Percentiles rank a stretch among this genome's conserved stretches.
Evolutionary conservation across 1,284 basidiomycete species (phyloP).

Genomic region (Mycocalia duriaeana): DNA sequence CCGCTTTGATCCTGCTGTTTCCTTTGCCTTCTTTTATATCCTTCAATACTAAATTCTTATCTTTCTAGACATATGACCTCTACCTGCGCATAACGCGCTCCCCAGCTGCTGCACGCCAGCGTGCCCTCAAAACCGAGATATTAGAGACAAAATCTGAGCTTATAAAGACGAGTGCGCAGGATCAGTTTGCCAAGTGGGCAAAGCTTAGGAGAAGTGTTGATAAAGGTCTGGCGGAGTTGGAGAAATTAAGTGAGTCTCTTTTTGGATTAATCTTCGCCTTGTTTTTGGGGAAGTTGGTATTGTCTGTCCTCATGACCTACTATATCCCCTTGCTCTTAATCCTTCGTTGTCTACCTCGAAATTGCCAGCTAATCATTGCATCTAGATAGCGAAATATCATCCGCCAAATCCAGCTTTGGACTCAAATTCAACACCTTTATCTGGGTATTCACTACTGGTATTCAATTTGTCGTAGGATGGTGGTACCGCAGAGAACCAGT

Average conservation of each 20-base stretch:
- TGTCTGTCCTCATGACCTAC: too few relatives aligned
- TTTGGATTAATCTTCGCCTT: conserved; percentile 1
- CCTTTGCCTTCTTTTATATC: conserved; percentile 1
- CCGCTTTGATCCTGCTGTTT: conserved; percentile 1
- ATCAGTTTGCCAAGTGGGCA: conserved; percentile 99
- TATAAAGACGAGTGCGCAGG: conserved; percentile 87
- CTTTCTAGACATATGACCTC: conserved; percentile 50
- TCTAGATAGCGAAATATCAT: conserved; percentile 66
- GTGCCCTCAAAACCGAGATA: conserved; percentile 71
- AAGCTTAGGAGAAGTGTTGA: conserved; percentile 88
- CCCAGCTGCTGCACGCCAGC: conserved; percentile 50
- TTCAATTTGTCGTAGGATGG: conserved; percentile 81
- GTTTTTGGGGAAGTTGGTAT: too few relatives aligned
- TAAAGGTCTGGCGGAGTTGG: conserved; percentile 90
- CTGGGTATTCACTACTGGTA: conserved; percentile 81
- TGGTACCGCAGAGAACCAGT: conserved; percentile 87
- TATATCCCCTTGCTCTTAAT: too few relatives aligned
- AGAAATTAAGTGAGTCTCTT: conserved; percentile 76
- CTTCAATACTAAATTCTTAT: neutral
- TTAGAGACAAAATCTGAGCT: conserved; percentile 82
- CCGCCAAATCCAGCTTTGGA: conserved; percentile 65
- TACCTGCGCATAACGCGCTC: conserved; percentile 67
- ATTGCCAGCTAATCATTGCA: neutral
- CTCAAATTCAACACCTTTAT: conserved; percentile 69
- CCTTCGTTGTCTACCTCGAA: neutral